phyloP scores from a whole-genome alignment of 2,329 filamentous ascomycete species.

The Aspergillus fumigatiaffinis region DNA sequence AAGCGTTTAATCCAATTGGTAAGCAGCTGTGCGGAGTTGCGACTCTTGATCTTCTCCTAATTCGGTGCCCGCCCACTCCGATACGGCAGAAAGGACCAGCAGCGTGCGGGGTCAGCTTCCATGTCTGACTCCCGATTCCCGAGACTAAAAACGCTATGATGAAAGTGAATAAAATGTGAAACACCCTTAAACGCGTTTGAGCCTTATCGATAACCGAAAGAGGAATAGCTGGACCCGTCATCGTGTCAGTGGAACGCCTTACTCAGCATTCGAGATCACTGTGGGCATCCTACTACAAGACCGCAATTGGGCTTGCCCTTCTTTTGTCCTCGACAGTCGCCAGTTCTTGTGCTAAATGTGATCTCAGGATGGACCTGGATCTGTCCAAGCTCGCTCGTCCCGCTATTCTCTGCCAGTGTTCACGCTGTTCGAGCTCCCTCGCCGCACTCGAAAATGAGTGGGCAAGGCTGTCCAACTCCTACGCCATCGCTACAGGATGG shows the following conservation, averaged over 20 bases:
- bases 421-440: conserved; percentile 38
- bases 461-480: conserved; percentile 36
- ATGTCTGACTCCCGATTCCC: background rate
- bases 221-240: conserved; percentile 14
- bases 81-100: background rate
- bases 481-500: conserved; percentile 35
- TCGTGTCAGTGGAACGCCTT: conserved; percentile 20
- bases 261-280: conserved; percentile 27
- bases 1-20: background rate
- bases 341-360: conserved; percentile 6
- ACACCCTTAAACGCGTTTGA: conserved; percentile 4
- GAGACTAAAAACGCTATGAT: conserved; percentile 1
- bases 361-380: conserved; percentile 33
- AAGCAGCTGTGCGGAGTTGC: background rate
- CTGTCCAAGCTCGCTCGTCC: conserved; percentile 33
- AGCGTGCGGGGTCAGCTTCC: background rate
- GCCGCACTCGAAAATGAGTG: conserved; percentile 41
- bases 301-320: conserved; percentile 10
- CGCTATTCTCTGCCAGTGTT: conserved; percentile 37
- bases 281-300: conserved; percentile 13
- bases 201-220: conserved; percentile 20
- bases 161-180: conserved; percentile 5
- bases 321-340: conserved; percentile 3
- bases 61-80: background rate
- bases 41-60: background rate